Evolutionary conservation across 768 basidiomycete genomes (phyloP).

Genomic region (Cyathus striatus): DNA sequence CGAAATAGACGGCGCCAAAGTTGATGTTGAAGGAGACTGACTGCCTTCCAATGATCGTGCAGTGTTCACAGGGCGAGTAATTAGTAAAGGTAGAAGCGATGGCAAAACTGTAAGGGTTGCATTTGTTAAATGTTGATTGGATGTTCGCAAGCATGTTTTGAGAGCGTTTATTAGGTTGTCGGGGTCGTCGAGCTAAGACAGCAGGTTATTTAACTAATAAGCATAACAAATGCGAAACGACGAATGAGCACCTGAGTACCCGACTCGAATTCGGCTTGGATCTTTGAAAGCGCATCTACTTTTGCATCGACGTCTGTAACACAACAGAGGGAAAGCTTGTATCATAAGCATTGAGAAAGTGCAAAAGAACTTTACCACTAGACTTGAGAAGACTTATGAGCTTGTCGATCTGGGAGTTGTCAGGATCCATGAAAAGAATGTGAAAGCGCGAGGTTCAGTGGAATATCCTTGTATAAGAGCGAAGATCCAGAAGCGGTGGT

Average conservation of each 20-base stretch:
- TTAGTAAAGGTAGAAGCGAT: conserved; percentile 57
- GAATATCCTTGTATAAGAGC: too few relatives aligned
- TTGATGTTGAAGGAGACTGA: conserved; percentile 44
- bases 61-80: conserved; percentile 32
- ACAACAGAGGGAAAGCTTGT: conserved; percentile 6
- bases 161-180: conserved; percentile 67
- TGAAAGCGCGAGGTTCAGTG: too few relatives aligned
- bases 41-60: conserved; percentile 18
- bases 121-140: conserved; percentile 77
- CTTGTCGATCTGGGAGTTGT: conserved; percentile 44
- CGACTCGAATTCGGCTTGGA: conserved; percentile 70
- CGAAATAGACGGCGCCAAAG: conserved; percentile 33
- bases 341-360: too few relatives aligned
- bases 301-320: conserved; percentile 70
- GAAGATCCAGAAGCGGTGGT: too few relatives aligned
- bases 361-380: conserved; percentile 38
- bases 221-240: not conserved
- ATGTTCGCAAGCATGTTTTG: conserved; percentile 70
- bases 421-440: conserved; percentile 61
- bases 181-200: conserved; percentile 74
- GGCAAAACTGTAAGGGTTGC: conserved; percentile 72
- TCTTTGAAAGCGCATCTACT: conserved; percentile 74
- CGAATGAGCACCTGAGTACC: conserved; percentile 53
- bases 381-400: conserved; percentile 63
- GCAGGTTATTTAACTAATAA: conserved; percentile 2